phyloP scores from a whole-genome alignment of 352 stramenopile genomes.

The Thraustotheca clavata region DNA sequence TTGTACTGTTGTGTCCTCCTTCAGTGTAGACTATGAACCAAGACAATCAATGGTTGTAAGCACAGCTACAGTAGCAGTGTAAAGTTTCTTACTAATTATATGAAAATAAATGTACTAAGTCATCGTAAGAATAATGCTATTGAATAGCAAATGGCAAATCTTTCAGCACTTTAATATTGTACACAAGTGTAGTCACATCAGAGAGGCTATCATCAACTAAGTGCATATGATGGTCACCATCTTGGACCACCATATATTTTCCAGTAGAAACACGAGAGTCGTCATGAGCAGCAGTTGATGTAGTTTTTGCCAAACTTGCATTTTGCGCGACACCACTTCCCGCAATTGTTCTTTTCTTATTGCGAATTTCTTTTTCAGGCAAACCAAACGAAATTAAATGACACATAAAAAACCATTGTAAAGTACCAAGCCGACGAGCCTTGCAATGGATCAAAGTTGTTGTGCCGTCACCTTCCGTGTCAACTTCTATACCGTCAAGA shows the following conservation, averaged over 20 bases:
- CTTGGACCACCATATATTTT: constrained; percentile 1
- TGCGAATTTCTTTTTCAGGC: constrained; percentile 9
- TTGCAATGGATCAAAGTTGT: background rate
- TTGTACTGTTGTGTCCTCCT: background rate
- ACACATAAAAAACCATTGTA: constrained; percentile 20
- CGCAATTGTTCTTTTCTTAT: background rate
- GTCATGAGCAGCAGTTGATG: no score
- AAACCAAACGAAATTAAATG: constrained; percentile 15
- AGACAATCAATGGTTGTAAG: no score
- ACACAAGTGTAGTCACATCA: constrained; percentile 11
- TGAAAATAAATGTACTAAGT: no score
- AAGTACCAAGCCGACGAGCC: constrained; percentile 4
- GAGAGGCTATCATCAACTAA: constrained; percentile 15
- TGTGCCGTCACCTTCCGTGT: background rate
- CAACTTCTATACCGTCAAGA: background rate
- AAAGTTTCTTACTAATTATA: no score
- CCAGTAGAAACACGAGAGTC: no score
- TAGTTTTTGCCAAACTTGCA: no score
- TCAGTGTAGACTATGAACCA: no score
- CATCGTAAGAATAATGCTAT: no score
- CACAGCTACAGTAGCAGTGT: no score
- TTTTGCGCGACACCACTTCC: no score
- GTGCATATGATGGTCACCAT: constrained; percentile 5
- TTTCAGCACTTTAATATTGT: constrained; percentile 19
- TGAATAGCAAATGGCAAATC: background rate